A percentile compares a stretch with the other conserved stretches of the same genome.
Conservation (phyloP, 202 grass and related monocot species). For the Panicum virgatum region DNA sequence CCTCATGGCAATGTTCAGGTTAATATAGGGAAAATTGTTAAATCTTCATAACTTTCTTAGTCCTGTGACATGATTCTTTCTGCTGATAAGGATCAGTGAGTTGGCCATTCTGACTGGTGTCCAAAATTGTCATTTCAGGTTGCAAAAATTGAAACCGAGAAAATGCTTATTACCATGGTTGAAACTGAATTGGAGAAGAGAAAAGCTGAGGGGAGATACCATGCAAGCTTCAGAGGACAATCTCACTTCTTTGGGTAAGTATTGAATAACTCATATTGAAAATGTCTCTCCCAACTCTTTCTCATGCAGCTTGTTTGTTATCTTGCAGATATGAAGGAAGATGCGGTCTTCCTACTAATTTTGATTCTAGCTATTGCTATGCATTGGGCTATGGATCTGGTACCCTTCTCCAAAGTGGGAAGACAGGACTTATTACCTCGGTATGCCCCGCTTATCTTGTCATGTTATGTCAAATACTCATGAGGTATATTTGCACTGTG, state of each 20-base stretch:
- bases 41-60: not conserved
- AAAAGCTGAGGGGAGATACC: constrained; percentile 73
- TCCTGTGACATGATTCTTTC: constrained; percentile 11
- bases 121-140: constrained; percentile 48
- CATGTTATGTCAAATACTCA: not conserved
- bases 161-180: constrained; percentile 99
- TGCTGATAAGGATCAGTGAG: not conserved
- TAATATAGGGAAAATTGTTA: constrained; percentile 5
- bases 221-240: constrained; percentile 76
- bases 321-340: constrained; percentile 92
- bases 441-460: constrained; percentile 54
- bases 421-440: constrained; percentile 94
- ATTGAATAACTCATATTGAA: not conserved
- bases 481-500: not conserved
- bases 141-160: constrained; percentile 99
- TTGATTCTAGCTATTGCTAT: constrained; percentile 95
- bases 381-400: constrained; percentile 85
- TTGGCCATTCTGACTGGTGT: not conserved
- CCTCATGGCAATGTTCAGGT: constrained; percentile 99
- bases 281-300: not conserved
- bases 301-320: constrained; percentile 28
- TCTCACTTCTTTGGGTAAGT: constrained; percentile 98
- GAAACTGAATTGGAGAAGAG: constrained; percentile 97
- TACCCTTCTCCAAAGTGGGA: constrained; percentile 77
- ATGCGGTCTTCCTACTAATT: constrained; percentile 93